Percentiles rank a stretch among this genome's conserved stretches.
phyloP scores from a whole-genome alignment of 2,329 filamentous ascomycete species.

The Penicillium sp. region DNA sequence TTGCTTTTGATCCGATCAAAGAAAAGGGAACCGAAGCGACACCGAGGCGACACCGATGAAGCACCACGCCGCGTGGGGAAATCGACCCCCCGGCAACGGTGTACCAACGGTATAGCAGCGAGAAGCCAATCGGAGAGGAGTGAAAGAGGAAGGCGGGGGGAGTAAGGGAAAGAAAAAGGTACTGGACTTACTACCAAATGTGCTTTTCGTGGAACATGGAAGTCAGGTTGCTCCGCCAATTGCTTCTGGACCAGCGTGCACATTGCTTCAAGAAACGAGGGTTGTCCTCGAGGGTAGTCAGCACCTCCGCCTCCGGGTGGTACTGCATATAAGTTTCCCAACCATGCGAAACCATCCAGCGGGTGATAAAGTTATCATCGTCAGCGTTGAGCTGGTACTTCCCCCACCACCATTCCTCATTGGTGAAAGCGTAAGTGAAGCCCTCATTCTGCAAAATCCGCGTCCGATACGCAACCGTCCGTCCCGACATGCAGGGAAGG shows the following conservation, averaged over 20 bases:
- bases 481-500: conserved; percentile 93
- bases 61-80: conserved; percentile 1
- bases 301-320: conserved; percentile 83
- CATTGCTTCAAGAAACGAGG: conserved; percentile 90
- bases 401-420: conserved; percentile 77
- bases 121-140: conserved; percentile 8
- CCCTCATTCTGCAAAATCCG: conserved; percentile 81
- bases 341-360: conserved; percentile 88
- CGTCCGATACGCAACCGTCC: conserved; percentile 88
- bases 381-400: conserved; percentile 91
- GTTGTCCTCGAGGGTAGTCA: conserved; percentile 89
- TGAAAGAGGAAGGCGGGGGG: neutral
- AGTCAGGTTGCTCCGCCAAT: conserved; percentile 95
- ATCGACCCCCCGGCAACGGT: conserved; percentile 4
- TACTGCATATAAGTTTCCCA: conserved; percentile 98
- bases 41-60: neutral
- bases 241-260: conserved; percentile 91
- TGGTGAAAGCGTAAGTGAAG: conserved; percentile 86
- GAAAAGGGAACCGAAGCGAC: neutral
- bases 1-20: conserved; percentile 1
- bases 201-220: conserved; percentile 81
- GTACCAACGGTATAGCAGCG: neutral
- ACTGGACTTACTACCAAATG: conserved; percentile 76
- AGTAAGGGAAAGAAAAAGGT: conserved; percentile 6
- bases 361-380: conserved; percentile 97